Evolutionary conservation across 495 filamentous ascomycete genomes (phyloP), one percentile per base, ranked within the genome.

Genomic region (Xylaria acuta): DNA sequence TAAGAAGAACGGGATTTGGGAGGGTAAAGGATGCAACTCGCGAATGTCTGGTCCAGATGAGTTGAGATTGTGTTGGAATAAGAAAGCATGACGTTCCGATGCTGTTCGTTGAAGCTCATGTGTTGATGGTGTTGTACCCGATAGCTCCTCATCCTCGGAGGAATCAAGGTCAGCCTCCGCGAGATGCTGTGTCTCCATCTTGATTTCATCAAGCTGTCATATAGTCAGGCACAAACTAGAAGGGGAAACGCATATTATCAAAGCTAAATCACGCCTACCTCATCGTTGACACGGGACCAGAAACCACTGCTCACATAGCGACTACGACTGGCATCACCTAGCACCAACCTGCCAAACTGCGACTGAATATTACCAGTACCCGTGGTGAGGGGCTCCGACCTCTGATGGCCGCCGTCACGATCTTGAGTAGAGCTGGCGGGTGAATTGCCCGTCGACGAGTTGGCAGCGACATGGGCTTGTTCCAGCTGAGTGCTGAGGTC

Each of bases 401-500:
- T 70, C 7, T 70, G 43, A 30, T 56, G n/a, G 22, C 66, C 65
- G 1, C 27, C 43, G 30, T 74, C 75, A 68, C 58, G 75, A 62
- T 63, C 75, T 40, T 64, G 80, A 74, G 56, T 71, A 41, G 67
- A 74, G 58, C 67, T 71, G 20, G 56, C 72, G 5, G 70, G 68
- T 14, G 76, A 75, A 40, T 73, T 72, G 32, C 64, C 72, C 5
- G 59, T 64, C 22, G 75, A 64, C 20, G 73, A 47, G 36, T 51
- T 73, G 72, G 65, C 45, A 58, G 53, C 56, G 20, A 20, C 67
- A 45, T 78, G 74, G 1, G 82, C 82, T 68, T 86, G 81, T 66
- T 86, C 85, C 6, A 87, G 76, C 75, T 88, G 85, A 14, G 77
- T 75, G n/a, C 81, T 86, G 43, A 90, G 77, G n/a, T 88, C 85